Evolutionary conservation across 192 early-diverging fungal species (phyloP).

Genomic region (Podila horticola): DNA sequence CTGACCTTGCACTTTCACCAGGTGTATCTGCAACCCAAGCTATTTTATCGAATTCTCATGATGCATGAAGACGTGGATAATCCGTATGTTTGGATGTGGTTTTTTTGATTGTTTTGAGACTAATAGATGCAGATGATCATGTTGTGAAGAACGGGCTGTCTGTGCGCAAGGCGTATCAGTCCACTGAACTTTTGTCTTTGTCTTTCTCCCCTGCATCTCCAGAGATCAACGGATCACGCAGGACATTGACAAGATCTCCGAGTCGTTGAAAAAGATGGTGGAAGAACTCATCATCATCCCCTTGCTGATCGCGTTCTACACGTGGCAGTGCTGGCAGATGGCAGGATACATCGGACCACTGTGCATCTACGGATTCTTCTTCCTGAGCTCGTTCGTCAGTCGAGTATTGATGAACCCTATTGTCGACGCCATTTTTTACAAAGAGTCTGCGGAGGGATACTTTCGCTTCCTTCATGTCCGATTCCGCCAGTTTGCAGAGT

Average conservation of each 20-base stretch:
- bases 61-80: conserved; percentile 73
- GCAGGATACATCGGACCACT: conserved; percentile 74
- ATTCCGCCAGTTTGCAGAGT: conserved; percentile 77
- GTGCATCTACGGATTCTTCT: conserved; percentile 79
- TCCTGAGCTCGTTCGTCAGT: conserved; percentile 67
- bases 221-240: conserved; percentile 91
- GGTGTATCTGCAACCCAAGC: conserved; percentile 66
- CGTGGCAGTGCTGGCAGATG: conserved; percentile 73
- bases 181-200: conserved; percentile 1
- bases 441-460: conserved; percentile 85
- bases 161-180: neutral
- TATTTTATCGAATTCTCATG: conserved; percentile 68
- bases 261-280: conserved; percentile 64
- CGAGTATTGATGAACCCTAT: conserved; percentile 79
- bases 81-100: conserved; percentile 57
- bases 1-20: conserved; percentile 73
- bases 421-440: conserved; percentile 75
- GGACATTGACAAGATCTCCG: conserved; percentile 86
- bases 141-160: neutral
- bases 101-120: neutral
- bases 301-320: conserved; percentile 81
- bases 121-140: neutral
- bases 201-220: conserved; percentile 31
- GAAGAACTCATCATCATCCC: conserved; percentile 78
- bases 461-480: conserved; percentile 80